These are phyloP conservation scores for Backusella mclennaniae DNA, from an alignment of 192 early-diverging fungal species.

Conservation along the genomic window DNA sequence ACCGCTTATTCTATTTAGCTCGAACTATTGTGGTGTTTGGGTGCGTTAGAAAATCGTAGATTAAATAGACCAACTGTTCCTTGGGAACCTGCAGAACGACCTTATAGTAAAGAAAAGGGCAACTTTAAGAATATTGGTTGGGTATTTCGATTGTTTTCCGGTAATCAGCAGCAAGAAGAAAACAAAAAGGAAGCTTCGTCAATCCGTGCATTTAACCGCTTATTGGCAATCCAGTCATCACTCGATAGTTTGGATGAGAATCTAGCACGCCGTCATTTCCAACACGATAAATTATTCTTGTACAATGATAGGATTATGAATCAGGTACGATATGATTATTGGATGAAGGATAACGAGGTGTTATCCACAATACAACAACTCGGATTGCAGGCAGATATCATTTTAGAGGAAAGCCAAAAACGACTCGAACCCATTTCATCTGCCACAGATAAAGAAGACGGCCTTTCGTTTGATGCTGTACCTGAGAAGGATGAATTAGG, in stretches of 20 bases:
- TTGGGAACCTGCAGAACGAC: slow-evolving; percentile 53
- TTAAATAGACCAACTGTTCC: slow-evolving; percentile 49
- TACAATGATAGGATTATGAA: slow-evolving; percentile 50
- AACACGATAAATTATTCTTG: slow-evolving; percentile 44
- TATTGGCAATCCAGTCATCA: slow-evolving; percentile 60
- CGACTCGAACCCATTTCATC: slow-evolving; percentile 14
- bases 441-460: not conserved
- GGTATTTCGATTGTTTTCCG: slow-evolving; percentile 61
- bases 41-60: slow-evolving; percentile 49
- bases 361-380: slow-evolving; percentile 38
- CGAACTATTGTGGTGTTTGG: slow-evolving; percentile 56
- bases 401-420: slow-evolving; percentile 10
- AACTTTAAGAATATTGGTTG: slow-evolving; percentile 56
- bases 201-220: slow-evolving; percentile 57
- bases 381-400: slow-evolving; percentile 18
- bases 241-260: slow-evolving; percentile 58
- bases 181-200: slow-evolving; percentile 55
- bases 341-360: slow-evolving; percentile 50
- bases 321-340: slow-evolving; percentile 49
- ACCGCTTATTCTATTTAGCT: slow-evolving; percentile 33
- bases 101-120: slow-evolving; percentile 43
- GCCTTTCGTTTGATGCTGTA: slow-evolving; percentile 1
- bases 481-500: slow-evolving; percentile 22
- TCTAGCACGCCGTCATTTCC: slow-evolving; percentile 49
- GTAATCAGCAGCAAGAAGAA: slow-evolving; percentile 58